These are phyloP conservation scores for Letharia columbiana DNA, from an alignment of 495 filamentous ascomycete genomes.

Conservation along the genomic window DNA sequence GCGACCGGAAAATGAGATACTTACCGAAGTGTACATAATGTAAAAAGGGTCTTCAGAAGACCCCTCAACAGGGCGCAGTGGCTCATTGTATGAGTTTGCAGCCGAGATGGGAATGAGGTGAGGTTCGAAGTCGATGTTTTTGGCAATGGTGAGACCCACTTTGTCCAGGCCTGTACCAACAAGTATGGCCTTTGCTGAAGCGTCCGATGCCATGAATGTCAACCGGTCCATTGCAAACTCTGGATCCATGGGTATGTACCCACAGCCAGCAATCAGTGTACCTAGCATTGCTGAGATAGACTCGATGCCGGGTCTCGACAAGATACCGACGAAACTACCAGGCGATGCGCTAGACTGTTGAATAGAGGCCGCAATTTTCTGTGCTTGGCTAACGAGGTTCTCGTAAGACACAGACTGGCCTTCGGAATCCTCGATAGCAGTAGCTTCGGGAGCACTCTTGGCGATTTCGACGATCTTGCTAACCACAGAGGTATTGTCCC, in stretches of 20 bases:
- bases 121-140: conserved; percentile 13
- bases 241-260: conserved; percentile 62
- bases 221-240: conserved; percentile 30
- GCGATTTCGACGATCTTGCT: conserved; percentile 19
- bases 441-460: conserved; percentile 13
- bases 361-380: conserved; percentile 55
- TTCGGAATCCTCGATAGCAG: conserved; percentile 22
- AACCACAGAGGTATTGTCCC: conserved; percentile 19
- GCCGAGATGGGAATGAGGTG: conserved; percentile 14
- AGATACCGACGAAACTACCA: conserved; percentile 53
- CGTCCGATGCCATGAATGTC: conserved; percentile 24
- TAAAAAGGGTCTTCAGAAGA: conserved; percentile 26
- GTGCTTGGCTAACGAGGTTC: conserved; percentile 52
- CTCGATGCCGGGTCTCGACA: conserved; percentile 60
- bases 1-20: neutral
- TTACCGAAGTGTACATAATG: conserved; percentile 29
- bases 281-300: conserved; percentile 65
- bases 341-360: conserved; percentile 34
- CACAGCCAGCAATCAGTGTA: conserved; percentile 61
- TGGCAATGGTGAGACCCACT: conserved; percentile 5
- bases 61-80: neutral
- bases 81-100: conserved; percentile 11
- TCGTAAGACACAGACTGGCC: conserved; percentile 47
- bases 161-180: conserved; percentile 18
- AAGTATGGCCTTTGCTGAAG: conserved; percentile 18